A percentile compares a stretch with the other conserved stretches of the same genome.
These are phyloP conservation scores for Gossypium stocksii DNA, from an alignment of 345 rosid species.

Conservation along the genomic window DNA sequence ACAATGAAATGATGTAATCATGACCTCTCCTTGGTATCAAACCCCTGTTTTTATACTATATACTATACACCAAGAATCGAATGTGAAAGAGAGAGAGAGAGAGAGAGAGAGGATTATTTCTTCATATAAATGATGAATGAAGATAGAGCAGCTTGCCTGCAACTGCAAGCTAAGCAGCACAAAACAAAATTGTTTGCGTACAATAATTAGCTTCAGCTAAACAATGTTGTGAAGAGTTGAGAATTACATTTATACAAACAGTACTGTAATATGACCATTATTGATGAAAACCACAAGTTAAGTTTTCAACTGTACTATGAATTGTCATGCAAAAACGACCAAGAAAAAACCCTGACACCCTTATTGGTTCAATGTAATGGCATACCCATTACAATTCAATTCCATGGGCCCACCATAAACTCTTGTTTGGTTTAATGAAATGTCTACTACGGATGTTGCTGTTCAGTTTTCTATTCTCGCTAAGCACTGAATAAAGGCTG, in stretches of 20 bases:
- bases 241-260: background rate
- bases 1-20: constrained; percentile 1
- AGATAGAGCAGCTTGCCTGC: background rate
- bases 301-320: background rate
- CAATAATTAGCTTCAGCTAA: background rate
- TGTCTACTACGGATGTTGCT: no score
- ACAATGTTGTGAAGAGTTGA: background rate
- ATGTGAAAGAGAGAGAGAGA: background rate
- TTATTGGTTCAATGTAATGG: no score
- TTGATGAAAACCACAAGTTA: background rate
- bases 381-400: no score
- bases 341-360: background rate
- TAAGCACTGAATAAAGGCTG: no score
- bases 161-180: constrained; percentile 1
- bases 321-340: background rate
- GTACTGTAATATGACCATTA: background rate
- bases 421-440: no score
- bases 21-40: background rate
- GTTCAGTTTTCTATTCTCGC: no score
- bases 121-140: background rate
- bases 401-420: no score
- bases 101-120: background rate
- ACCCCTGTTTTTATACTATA: background rate
- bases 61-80: no score
- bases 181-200: background rate